A percentile compares a stretch with the other conserved stretches of the same genome.
Conservation (phyloP, 2,329 filamentous ascomycete species). For the Didymella pomorum region DNA sequence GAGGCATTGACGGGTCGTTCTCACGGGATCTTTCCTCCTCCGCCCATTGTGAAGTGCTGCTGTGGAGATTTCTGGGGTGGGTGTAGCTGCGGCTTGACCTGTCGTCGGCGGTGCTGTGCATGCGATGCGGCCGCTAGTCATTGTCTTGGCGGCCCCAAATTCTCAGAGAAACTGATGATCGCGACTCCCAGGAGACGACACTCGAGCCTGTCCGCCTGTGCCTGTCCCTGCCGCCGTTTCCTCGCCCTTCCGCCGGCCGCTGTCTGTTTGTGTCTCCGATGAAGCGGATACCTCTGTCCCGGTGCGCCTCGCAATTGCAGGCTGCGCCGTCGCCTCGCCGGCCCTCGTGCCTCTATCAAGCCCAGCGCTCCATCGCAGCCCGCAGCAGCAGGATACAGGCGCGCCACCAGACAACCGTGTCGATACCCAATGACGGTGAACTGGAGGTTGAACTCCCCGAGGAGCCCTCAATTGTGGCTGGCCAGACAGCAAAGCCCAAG, state of each 20-base stretch:
- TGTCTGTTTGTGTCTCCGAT: constrained; percentile 50
- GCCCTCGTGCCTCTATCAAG: constrained; percentile 47
- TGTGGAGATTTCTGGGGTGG: constrained; percentile 25
- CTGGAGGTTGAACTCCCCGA: constrained; percentile 2
- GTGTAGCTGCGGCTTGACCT: constrained; percentile 9
- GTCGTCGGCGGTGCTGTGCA: constrained; percentile 13
- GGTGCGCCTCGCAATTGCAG: constrained; percentile 68
- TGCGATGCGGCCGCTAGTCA: constrained; percentile 7
- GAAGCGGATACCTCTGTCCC: constrained; percentile 69
- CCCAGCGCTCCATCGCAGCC: constrained; percentile 23
- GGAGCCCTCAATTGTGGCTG: neutral
- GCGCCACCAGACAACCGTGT: constrained; percentile 9
- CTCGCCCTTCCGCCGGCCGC: constrained; percentile 19
- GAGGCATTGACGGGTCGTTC: constrained; percentile 26
- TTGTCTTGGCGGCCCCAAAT: constrained; percentile 20
- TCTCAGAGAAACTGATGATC: constrained; percentile 14
- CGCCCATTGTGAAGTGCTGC: constrained; percentile 68
- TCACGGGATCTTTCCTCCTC: constrained; percentile 78
- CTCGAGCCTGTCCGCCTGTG: constrained; percentile 7
- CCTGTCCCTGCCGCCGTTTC: constrained; percentile 27
- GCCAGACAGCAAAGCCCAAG: constrained; percentile 2
- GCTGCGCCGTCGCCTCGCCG: constrained; percentile 55
- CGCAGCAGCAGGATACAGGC: neutral
- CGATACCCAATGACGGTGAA: constrained; percentile 10
- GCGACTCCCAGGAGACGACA: constrained; percentile 5